Percentiles rank a stretch among this genome's conserved stretches.
phyloP scores from a whole-genome alignment of 495 filamentous ascomycete species.

The Bombardia bombarda region DNA sequence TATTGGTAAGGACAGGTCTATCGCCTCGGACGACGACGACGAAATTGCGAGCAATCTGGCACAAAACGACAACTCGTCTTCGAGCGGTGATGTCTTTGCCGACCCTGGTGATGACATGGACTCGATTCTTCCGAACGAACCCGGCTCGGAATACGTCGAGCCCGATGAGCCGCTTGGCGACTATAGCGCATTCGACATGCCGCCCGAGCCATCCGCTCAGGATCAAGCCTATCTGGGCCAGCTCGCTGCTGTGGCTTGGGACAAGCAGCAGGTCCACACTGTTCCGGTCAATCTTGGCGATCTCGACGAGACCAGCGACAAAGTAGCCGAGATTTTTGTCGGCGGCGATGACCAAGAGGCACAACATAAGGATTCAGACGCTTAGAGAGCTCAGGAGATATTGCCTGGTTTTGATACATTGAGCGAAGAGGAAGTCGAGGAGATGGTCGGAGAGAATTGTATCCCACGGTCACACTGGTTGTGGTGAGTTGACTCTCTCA shows the following conservation, averaged over 20 bases:
- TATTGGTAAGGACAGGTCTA: slow-evolving; percentile 12
- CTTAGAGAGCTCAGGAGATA: no score
- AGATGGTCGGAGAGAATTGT: background rate
- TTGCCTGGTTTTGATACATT: no score
- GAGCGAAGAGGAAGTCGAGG: no score
- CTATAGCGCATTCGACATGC: slow-evolving; percentile 1
- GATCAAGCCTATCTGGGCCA: slow-evolving; percentile 16
- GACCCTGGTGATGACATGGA: no score
- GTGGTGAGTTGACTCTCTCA: no score
- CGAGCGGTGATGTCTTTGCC: no score
- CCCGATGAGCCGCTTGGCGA: background rate
- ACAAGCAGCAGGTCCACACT: slow-evolving; percentile 23
- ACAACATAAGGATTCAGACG: no score
- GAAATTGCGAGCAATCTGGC: no score
- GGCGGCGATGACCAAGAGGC: no score
- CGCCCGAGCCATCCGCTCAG: background rate
- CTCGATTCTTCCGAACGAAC: no score
- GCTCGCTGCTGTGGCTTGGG: slow-evolving; percentile 23
- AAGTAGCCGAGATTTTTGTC: slow-evolving; percentile 39
- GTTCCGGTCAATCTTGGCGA: slow-evolving; percentile 20
- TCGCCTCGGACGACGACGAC: background rate
- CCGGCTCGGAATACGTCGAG: no score
- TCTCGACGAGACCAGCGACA: slow-evolving; percentile 26
- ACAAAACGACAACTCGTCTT: no score
- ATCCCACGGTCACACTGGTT: background rate